phyloP scores from a whole-genome alignment of 139 green algal genomes.

The Micromonas pusilla region DNA sequence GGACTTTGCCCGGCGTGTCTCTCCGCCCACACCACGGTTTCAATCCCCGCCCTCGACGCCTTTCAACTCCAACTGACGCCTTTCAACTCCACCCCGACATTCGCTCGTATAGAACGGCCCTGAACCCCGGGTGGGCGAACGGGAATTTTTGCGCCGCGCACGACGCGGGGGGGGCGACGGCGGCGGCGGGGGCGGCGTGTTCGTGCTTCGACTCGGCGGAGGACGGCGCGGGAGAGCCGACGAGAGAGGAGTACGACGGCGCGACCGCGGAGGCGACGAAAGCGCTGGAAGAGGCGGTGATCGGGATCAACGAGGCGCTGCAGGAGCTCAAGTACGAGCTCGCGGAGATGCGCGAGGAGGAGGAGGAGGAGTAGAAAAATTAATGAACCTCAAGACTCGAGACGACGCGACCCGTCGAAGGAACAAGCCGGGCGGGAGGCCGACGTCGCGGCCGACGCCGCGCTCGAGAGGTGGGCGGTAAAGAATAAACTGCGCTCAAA shows the following conservation, averaged over 20 bases:
- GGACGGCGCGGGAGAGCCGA: neutral
- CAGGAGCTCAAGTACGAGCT: constrained; percentile 15
- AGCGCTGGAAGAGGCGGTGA: neutral
- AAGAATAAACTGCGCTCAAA: neutral
- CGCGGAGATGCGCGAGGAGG: neutral
- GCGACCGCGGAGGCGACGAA: constrained; percentile 16
- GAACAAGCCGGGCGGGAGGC: too few relatives aligned
- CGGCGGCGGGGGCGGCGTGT: neutral
- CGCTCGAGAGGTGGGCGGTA: too few relatives aligned
- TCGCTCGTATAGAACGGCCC: too few relatives aligned
- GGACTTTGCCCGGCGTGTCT: too few relatives aligned
- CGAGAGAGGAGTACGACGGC: constrained; percentile 14
- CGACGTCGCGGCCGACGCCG: too few relatives aligned
- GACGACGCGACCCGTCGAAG: too few relatives aligned
- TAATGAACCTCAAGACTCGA: too few relatives aligned
- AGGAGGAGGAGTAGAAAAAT: neutral
- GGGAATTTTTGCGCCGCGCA: neutral
- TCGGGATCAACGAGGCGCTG: constrained; percentile 17
- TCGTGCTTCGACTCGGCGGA: neutral
- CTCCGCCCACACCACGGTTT: too few relatives aligned
- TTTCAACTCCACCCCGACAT: too few relatives aligned
- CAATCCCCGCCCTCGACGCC: too few relatives aligned
- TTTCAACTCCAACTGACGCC: too few relatives aligned
- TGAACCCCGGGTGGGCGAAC: neutral
- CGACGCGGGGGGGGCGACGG: neutral